Percentiles rank a stretch among this genome's conserved stretches.
Evolutionary conservation across 768 basidiomycete genomes (phyloP).

Genomic region (Auricularia sp.): DNA sequence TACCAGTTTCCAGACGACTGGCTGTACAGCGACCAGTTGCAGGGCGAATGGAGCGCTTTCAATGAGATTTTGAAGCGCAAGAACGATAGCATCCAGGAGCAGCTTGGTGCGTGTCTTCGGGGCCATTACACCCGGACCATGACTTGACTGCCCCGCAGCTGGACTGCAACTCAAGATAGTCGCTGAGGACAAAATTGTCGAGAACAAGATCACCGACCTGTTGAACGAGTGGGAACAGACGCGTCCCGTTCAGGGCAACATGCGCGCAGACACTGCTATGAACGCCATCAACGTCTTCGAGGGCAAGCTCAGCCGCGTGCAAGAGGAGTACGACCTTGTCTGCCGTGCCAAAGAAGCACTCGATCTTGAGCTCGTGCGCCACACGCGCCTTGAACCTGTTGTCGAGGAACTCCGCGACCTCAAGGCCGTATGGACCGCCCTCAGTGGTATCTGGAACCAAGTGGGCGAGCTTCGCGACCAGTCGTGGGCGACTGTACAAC

Average conservation of each 20-base stretch:
- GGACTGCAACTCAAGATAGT: slow-evolving; percentile 98
- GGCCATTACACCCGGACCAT: neutral
- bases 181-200: slow-evolving; percentile 97
- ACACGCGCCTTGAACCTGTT: slow-evolving; percentile 86
- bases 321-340: slow-evolving; percentile 92
- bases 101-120: slow-evolving; percentile 56
- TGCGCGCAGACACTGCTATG: slow-evolving; percentile 94
- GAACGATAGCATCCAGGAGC: slow-evolving; percentile 97
- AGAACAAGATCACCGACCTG: slow-evolving; percentile 88
- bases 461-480: slow-evolving; percentile 81
- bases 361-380: slow-evolving; percentile 81
- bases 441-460: slow-evolving; percentile 94
- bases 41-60: slow-evolving; percentile 97
- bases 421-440: slow-evolving; percentile 97
- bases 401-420: slow-evolving; percentile 92
- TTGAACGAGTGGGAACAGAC: slow-evolving; percentile 90
- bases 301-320: slow-evolving; percentile 74
- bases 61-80: slow-evolving; percentile 96
- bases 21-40: slow-evolving; percentile 95
- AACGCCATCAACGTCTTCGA: slow-evolving; percentile 94
- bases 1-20: slow-evolving; percentile 96
- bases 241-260: slow-evolving; percentile 91
- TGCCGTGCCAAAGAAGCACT: slow-evolving; percentile 95
- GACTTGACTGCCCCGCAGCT: slow-evolving; percentile 36
- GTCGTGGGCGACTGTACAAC: slow-evolving; percentile 86